Percentiles rank a stretch among this genome's conserved stretches.
Conservation (phyloP, 805 yeast species). For the Candida pseudoglaebosa region DNA sequence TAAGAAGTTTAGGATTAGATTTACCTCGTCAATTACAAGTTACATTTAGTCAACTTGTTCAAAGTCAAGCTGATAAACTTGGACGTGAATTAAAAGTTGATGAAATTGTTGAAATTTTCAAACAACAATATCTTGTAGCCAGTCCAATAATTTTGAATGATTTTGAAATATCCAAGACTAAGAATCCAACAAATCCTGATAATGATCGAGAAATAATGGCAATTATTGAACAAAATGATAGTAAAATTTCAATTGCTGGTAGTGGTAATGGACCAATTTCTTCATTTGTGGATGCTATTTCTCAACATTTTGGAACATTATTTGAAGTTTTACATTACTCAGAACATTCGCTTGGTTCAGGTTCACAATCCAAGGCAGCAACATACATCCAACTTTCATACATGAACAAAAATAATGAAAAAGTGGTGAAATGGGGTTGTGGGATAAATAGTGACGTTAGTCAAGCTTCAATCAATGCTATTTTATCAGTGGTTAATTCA, state of each 20-base stretch:
- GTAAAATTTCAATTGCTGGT: conserved; percentile 41
- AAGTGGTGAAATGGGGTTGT: conserved; percentile 38
- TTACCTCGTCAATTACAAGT: conserved; percentile 71
- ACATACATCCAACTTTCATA: conserved; percentile 58
- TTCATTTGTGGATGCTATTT: conserved; percentile 62
- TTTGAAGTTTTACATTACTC: conserved; percentile 64
- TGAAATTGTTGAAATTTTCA: conserved; percentile 59
- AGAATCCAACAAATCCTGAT: conserved; percentile 17
- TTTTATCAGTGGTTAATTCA: conserved; percentile 53
- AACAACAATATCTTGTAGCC: conserved; percentile 46
- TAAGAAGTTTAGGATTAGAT: conserved; percentile 67
- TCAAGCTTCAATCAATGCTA: conserved; percentile 54
- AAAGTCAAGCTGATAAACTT: conserved; percentile 55
- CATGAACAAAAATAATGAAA: conserved; percentile 33
- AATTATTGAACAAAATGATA: conserved; percentile 32
- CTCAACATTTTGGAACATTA: conserved; percentile 46
- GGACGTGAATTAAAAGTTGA: conserved; percentile 69
- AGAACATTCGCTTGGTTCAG: conserved; percentile 72
- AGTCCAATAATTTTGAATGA: conserved; percentile 36
- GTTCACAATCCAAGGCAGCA: conserved; percentile 70
- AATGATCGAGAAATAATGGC: conserved; percentile 49
- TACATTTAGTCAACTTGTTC: conserved; percentile 62
- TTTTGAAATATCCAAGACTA: conserved; percentile 41
- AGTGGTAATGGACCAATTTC: conserved; percentile 79
- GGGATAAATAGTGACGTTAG: conserved; percentile 42